Conservation (phyloP, 75 land plant genomes). For the Isoetes taiwanensis region DNA sequence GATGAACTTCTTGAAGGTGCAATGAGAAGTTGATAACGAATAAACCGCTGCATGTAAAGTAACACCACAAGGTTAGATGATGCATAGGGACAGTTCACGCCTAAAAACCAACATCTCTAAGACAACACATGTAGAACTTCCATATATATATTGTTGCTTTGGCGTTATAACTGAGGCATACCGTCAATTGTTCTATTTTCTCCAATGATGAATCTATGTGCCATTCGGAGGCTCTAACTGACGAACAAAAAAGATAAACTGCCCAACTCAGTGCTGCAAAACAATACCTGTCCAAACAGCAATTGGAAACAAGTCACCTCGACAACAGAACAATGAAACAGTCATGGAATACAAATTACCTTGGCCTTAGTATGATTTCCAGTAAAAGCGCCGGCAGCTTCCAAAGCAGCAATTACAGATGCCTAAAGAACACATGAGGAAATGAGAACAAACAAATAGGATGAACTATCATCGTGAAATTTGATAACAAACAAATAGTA, state of each 20-base stretch:
- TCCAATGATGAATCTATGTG: conserved; percentile 83
- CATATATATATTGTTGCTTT: too few relatives aligned
- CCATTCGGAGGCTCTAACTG: conserved; percentile 99
- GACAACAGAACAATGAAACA: too few relatives aligned
- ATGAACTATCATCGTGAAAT: background rate
- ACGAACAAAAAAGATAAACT: conserved; percentile 80
- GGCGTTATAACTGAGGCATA: too few relatives aligned
- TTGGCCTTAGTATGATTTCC: conserved; percentile 62
- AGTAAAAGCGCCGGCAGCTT: conserved; percentile 54
- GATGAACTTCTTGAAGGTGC: too few relatives aligned
- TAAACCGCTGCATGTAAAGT: conserved; percentile 41
- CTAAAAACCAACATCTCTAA: too few relatives aligned
- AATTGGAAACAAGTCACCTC: too few relatives aligned
- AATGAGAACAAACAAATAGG: background rate
- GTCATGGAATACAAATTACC: too few relatives aligned
- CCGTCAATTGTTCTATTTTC: conserved; percentile 54
- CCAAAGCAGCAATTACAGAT: conserved; percentile 51
- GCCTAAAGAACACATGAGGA: conserved; percentile 23
- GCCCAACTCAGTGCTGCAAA: conserved; percentile 80
- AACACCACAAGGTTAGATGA: background rate
- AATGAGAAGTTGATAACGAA: conserved; percentile 57
- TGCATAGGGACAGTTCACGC: too few relatives aligned
- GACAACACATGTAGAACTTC: too few relatives aligned
- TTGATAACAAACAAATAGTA: background rate
- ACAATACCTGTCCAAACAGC: too few relatives aligned